These are phyloP conservation scores for Xylaria sp. DNA, from an alignment of 2,329 filamentous ascomycete genomes.

Conservation along the genomic window DNA sequence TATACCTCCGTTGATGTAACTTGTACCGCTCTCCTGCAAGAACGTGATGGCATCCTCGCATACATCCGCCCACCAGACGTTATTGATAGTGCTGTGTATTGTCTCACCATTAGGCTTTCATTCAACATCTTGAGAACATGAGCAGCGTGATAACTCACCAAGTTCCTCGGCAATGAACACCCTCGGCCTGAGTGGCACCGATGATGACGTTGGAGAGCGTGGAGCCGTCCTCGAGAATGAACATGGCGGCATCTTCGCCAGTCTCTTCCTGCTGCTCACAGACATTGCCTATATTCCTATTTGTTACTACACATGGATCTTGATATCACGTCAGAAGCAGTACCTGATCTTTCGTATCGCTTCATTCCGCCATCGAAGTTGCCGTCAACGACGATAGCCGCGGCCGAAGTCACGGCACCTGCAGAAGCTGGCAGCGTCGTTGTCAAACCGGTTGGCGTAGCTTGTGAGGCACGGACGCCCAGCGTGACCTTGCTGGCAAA, in stretches of 20 bases:
- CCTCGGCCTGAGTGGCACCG: slow-evolving; percentile 41
- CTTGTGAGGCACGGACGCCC: slow-evolving; percentile 4
- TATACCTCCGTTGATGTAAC: slow-evolving; percentile 37
- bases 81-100: slow-evolving; percentile 10
- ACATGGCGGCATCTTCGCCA: slow-evolving; percentile 23
- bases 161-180: slow-evolving; percentile 41
- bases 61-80: slow-evolving; percentile 35
- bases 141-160: slow-evolving; percentile 4
- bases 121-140: not conserved
- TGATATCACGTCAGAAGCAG: not conserved
- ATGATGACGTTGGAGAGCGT: slow-evolving; percentile 45
- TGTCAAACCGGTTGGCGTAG: slow-evolving; percentile 10
- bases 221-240: slow-evolving; percentile 34
- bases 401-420: slow-evolving; percentile 11
- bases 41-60: slow-evolving; percentile 37
- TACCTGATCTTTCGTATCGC: slow-evolving; percentile 21
- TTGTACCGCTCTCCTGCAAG: slow-evolving; percentile 37
- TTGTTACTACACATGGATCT: not conserved
- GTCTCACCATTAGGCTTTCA: not conserved
- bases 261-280: slow-evolving; percentile 24
- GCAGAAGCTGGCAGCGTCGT: slow-evolving; percentile 12
- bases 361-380: slow-evolving; percentile 24
- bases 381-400: slow-evolving; percentile 18
- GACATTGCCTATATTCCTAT: slow-evolving; percentile 8
- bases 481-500: slow-evolving; percentile 8